Percentiles rank a stretch among this genome's conserved stretches.
Evolutionary conservation across 257 asterid species (phyloP).

Genomic region (Primulina huaijiensis): DNA sequence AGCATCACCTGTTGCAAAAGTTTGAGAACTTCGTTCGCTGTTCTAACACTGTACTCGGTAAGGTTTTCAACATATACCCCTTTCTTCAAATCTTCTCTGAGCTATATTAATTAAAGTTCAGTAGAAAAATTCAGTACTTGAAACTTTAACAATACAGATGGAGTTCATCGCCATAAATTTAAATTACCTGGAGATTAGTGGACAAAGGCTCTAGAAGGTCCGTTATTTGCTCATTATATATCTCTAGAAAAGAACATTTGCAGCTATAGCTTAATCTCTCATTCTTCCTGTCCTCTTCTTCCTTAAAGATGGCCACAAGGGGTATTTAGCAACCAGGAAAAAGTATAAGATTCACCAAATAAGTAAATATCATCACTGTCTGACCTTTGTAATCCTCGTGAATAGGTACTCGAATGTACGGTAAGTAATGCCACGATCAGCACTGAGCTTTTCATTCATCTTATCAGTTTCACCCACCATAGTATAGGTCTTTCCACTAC

Average conservation of each 20-base stretch:
- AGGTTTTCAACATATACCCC: conserved; percentile 90
- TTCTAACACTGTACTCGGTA: conserved; percentile 55
- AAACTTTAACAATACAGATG: background rate
- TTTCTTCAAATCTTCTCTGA: conserved; percentile 79
- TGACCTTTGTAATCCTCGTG: conserved; percentile 68
- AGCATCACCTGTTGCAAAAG: conserved; percentile 70
- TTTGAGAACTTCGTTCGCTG: conserved; percentile 61
- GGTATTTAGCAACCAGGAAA: conserved; percentile 10
- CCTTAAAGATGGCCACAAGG: conserved; percentile 41
- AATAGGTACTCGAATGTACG: conserved; percentile 74
- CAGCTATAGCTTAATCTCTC: conserved; percentile 75
- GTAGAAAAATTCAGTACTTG: conserved; percentile 6
- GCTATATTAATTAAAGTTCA: conserved; percentile 39
- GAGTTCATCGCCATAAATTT: conserved; percentile 16
- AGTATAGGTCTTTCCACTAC: conserved; percentile 88
- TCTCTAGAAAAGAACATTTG: conserved; percentile 86
- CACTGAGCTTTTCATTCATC: conserved; percentile 50
- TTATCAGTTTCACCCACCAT: conserved; percentile 82
- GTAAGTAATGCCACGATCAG: conserved; percentile 76
- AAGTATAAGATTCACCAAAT: background rate
- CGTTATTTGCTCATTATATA: conserved; percentile 85
- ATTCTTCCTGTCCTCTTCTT: conserved; percentile 59
- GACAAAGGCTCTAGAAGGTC: conserved; percentile 92
- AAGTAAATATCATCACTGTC: conserved; percentile 12
- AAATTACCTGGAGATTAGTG: conserved; percentile 67